Conservation (phyloP, 306 rosid species). For the Rosa rugosa region DNA sequence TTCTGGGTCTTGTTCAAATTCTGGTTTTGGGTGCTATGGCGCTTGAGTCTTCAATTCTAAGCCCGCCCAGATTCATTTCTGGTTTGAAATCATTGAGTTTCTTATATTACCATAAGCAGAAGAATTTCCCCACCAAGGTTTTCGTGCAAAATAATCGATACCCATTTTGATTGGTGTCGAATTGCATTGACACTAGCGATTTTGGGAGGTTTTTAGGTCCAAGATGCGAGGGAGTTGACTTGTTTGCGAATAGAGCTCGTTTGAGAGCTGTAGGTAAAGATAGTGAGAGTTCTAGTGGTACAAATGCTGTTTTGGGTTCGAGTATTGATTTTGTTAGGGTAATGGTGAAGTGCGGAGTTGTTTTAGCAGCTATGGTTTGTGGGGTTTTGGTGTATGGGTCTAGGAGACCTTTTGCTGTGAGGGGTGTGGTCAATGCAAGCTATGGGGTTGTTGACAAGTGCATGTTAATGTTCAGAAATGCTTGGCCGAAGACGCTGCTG, state of each 20-base stretch:
- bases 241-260: slow-evolving; percentile 33
- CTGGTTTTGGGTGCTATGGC: slow-evolving; percentile 32
- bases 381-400: slow-evolving; percentile 65
- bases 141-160: slow-evolving; percentile 28
- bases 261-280: slow-evolving; percentile 41
- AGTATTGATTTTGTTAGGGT: slow-evolving; percentile 39
- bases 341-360: slow-evolving; percentile 52
- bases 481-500: slow-evolving; percentile 77
- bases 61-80: slow-evolving; percentile 22
- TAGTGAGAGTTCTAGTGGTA: slow-evolving; percentile 28
- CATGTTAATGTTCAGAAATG: slow-evolving; percentile 60
- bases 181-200: slow-evolving; percentile 21
- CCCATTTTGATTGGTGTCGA: slow-evolving; percentile 28
- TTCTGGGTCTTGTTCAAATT: slow-evolving; percentile 19
- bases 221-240: slow-evolving; percentile 12
- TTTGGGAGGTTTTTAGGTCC: slow-evolving; percentile 28
- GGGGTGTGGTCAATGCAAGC: slow-evolving; percentile 64
- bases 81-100: slow-evolving; percentile 28
- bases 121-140: slow-evolving; percentile 35
- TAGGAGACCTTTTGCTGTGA: slow-evolving; percentile 58
- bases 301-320: slow-evolving; percentile 33
- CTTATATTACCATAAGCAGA: slow-evolving; percentile 33
- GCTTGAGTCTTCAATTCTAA: slow-evolving; percentile 35
- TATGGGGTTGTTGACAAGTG: slow-evolving; percentile 71
- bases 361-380: slow-evolving; percentile 66